Conservation (phyloP, 768 basidiomycete genomes). For the Trametes meyenii region DNA sequence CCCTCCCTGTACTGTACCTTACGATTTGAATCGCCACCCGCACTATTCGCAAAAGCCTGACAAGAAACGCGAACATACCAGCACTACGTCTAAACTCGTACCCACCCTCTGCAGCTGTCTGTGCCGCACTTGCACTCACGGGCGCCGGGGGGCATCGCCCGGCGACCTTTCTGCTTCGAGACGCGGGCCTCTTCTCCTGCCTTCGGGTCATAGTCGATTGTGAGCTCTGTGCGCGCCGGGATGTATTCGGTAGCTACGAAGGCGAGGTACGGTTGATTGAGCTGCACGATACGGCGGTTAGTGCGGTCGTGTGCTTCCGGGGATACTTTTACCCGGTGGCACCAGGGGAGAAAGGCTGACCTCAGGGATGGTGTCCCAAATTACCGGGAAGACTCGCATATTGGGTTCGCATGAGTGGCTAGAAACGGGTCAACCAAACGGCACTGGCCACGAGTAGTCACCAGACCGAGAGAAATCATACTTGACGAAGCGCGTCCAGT, state of each 20-base stretch:
- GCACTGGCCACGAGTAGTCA: background rate
- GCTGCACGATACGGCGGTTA: slow-evolving; percentile 36
- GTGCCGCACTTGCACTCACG: slow-evolving; percentile 43
- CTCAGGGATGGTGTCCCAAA: slow-evolving; percentile 62
- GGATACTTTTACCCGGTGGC: background rate
- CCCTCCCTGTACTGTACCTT: background rate
- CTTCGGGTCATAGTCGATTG: slow-evolving; percentile 65
- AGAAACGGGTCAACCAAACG: background rate
- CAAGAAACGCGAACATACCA: no score
- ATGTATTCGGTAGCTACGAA: slow-evolving; percentile 57
- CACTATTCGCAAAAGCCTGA: background rate
- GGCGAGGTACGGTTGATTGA: slow-evolving; percentile 63
- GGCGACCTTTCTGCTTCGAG: slow-evolving; percentile 29
- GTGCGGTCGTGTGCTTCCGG: background rate
- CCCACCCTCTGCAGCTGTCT: slow-evolving; percentile 42
- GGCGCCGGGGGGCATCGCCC: slow-evolving; percentile 33
- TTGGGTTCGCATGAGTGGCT: slow-evolving; percentile 75
- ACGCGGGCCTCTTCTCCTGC: slow-evolving; percentile 26
- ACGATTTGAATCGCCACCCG: background rate
- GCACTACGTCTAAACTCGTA: slow-evolving; percentile 23
- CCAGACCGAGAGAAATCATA: slow-evolving; percentile 34
- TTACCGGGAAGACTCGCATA: slow-evolving; percentile 55
- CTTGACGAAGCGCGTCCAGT: slow-evolving; percentile 81
- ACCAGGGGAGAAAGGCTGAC: slow-evolving; percentile 37
- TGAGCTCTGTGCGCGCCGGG: slow-evolving; percentile 55